These are phyloP conservation scores for Aspergillus haitiensis DNA, from an alignment of 495 filamentous ascomycete species.

Conservation along the genomic window DNA sequence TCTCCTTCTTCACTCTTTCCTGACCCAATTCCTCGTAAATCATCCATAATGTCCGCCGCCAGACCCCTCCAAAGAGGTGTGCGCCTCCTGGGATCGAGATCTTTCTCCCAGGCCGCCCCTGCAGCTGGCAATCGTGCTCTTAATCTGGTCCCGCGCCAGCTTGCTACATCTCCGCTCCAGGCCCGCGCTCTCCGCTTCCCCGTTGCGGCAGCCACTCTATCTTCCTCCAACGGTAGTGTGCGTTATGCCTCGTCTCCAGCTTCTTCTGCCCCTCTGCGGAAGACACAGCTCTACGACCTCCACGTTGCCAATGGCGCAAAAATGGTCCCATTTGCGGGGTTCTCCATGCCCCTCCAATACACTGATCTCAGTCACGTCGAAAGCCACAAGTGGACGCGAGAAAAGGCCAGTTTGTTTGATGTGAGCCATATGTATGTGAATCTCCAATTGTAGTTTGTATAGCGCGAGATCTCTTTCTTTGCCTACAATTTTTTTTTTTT, in stretches of 20 bases:
- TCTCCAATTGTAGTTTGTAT: no score
- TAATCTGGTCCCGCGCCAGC: slow-evolving; percentile 35
- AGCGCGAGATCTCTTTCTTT: no score
- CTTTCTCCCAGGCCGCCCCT: slow-evolving; percentile 29
- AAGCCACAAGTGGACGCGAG: slow-evolving; percentile 84
- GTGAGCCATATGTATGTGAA: slow-evolving; percentile 57
- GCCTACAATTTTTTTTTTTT: background rate
- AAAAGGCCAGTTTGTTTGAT: slow-evolving; percentile 87
- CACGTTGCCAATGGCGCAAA: slow-evolving; percentile 79
- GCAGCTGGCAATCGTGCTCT: slow-evolving; percentile 43
- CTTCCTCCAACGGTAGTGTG: slow-evolving; percentile 32
- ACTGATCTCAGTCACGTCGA: slow-evolving; percentile 67
- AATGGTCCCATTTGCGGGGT: slow-evolving; percentile 97
- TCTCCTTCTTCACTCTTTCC: slow-evolving; percentile 23
- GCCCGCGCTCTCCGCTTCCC: slow-evolving; percentile 30
- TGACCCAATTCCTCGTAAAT: slow-evolving; percentile 22
- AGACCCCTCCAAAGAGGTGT: slow-evolving; percentile 36
- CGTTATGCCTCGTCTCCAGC: slow-evolving; percentile 61
- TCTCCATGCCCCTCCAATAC: slow-evolving; percentile 91
- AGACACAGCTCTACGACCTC: slow-evolving; percentile 81
- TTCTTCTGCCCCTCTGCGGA: slow-evolving; percentile 47
- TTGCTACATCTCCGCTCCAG: slow-evolving; percentile 32
- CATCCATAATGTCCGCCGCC: slow-evolving; percentile 37
- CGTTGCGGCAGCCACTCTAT: slow-evolving; percentile 18
- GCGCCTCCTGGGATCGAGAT: slow-evolving; percentile 36